Evolutionary conservation across 305 asterid species (phyloP), one percentile per base, ranked within the genome.

Genomic region (Withania somnifera): DNA sequence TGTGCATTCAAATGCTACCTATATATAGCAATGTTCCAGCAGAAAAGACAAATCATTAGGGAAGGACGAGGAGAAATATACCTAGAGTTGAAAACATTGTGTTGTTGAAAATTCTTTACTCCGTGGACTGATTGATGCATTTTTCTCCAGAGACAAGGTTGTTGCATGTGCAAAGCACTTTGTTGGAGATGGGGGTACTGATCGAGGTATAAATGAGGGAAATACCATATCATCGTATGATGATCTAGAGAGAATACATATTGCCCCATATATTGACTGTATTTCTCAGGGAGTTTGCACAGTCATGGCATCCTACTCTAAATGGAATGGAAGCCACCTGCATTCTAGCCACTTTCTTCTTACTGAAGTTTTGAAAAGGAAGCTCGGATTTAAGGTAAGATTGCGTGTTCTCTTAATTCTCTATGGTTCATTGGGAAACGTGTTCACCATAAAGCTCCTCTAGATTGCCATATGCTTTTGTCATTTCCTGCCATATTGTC

Each of bases 161-260:
- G 57, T 87, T 83, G 89, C 90, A 24, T 89, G 92, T 84, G 90
- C 92, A 54, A 89, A 89, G 89, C 90, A 89, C 84, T 89, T 89
- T 84, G 90, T 89, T 14, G 92, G 92, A 79, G 92, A 89, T 82
- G 90, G 92, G 34, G 92, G 90, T 71, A 89, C 92, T 81, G 26
- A 83, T 56, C 68, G 81, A 47, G 91, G 91, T 83, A 54, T 32
- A 81, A 89, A 89, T 54, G 91, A 87, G 85, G 91, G 91, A 61
- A 86, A 89, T 81, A 60, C 91, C 80, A 50, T 85, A 64, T 71
- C 76, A 52, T 42, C 91, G 11, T 89, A 85, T 75, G 90, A 85
- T 42, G 89, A 84, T 56, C 85, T 89, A 73, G 91, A 87, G 86
- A 85, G 85, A 68, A 83, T 84, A 83, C 91, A 89, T 81, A 81